Conservation (phyloP, 2,329 filamentous ascomycete genomes). For the Colletotrichum noveboracense region DNA sequence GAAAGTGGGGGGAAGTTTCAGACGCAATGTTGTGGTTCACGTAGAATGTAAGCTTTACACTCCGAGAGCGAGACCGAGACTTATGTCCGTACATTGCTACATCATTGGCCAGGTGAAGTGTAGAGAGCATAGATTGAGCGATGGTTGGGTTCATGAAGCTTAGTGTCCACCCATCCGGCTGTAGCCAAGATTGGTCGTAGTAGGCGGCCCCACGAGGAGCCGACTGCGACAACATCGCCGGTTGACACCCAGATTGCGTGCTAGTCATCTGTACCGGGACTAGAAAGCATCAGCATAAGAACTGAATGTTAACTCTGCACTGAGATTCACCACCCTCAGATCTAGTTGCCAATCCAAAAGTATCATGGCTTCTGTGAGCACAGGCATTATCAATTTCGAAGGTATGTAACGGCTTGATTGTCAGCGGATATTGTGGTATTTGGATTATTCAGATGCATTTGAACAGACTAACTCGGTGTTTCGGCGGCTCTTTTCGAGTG, state of each 20-base stretch:
- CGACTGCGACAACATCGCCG: not conserved
- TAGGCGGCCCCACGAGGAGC: not conserved
- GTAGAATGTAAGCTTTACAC: not conserved
- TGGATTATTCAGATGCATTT: not conserved
- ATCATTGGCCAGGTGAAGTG: not conserved
- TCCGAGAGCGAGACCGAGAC: not conserved
- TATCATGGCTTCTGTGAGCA: not conserved
- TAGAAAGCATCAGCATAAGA: not conserved
- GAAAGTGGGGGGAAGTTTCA: not conserved
- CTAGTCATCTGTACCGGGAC: not conserved
- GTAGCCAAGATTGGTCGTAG: not conserved
- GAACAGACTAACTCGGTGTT: constrained; percentile 55
- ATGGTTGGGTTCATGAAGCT: not conserved
- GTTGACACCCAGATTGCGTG: not conserved
- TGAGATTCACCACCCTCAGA: not conserved
- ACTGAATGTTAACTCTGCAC: rapidly evolving
- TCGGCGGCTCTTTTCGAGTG: constrained; percentile 60
- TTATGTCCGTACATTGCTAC: not conserved
- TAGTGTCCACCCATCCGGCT: not conserved
- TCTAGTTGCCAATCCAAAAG: not conserved
- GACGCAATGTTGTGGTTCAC: not conserved
- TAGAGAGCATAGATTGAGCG: not conserved
- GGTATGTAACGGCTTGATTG: not conserved
- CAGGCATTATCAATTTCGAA: not conserved
- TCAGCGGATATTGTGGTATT: rapidly evolving